Evolutionary conservation across 352 stramenopile species (phyloP).

Genomic region (Globisporangium takayamanum): DNA sequence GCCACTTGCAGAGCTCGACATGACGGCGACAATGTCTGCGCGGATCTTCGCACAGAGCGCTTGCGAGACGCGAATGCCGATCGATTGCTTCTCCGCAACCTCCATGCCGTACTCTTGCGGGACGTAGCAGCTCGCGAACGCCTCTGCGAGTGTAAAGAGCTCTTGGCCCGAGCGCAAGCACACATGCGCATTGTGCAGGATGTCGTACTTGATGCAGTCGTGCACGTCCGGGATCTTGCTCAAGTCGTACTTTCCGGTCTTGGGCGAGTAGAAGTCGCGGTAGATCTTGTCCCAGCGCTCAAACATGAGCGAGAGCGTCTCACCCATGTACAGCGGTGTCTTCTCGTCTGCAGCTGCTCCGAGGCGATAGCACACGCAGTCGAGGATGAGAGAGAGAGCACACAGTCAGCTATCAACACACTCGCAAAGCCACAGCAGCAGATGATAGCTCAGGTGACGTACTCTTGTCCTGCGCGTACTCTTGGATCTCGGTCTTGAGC

Average conservation of each 20-base stretch:
- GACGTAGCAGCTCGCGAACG: slow-evolving; percentile 95
- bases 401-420: neutral
- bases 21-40: slow-evolving; percentile 81
- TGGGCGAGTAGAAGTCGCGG: slow-evolving; percentile 92
- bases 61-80: slow-evolving; percentile 94
- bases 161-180: slow-evolving; percentile 84
- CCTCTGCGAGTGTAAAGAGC: slow-evolving; percentile 92
- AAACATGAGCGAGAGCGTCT: slow-evolving; percentile 92
- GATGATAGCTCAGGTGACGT: slow-evolving; percentile 9
- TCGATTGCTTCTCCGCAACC: slow-evolving; percentile 91
- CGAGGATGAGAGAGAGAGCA: neutral
- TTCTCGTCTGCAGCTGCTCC: slow-evolving; percentile 79
- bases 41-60: slow-evolving; percentile 98
- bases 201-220: slow-evolving; percentile 97
- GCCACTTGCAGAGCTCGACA: slow-evolving; percentile 44
- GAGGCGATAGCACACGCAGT: slow-evolving; percentile 9
- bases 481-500: slow-evolving; percentile 71
- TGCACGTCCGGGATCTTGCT: slow-evolving; percentile 97
- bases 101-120: slow-evolving; percentile 95
- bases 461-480: slow-evolving; percentile 61
- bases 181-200: slow-evolving; percentile 96
- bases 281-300: slow-evolving; percentile 94
- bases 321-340: slow-evolving; percentile 91
- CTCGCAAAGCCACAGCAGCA: neutral
- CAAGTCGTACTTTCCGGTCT: slow-evolving; percentile 90